A percentile compares a stretch with the other conserved stretches of the same genome.
Conservation (phyloP, 495 filamentous ascomycete species). For the Penicillium ucsense region DNA sequence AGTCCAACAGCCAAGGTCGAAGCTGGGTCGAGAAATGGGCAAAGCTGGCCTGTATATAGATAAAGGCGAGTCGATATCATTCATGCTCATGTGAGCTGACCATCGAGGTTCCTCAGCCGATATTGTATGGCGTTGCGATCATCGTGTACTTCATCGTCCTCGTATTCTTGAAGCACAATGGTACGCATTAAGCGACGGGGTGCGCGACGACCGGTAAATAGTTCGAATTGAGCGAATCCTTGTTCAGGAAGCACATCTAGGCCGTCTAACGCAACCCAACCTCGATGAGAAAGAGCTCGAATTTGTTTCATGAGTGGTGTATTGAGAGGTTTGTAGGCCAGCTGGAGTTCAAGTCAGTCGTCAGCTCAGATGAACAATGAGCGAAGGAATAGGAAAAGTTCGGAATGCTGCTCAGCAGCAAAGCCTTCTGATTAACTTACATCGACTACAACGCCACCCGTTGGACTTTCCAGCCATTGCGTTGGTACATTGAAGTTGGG, state of each 20-base stretch:
- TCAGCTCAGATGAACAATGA: too few species aligned
- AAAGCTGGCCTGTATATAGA: too few species aligned
- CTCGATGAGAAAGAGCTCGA: conserved; percentile 42
- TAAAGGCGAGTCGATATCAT: too few species aligned
- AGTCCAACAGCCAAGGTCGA: too few species aligned
- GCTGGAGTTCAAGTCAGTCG: conserved; percentile 20
- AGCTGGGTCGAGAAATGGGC: too few species aligned
- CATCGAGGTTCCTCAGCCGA: conserved; percentile 28
- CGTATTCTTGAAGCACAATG: conserved; percentile 31
- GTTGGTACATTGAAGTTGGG: conserved; percentile 61
- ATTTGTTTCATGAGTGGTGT: conserved; percentile 64
- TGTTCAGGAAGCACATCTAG: conserved; percentile 70
- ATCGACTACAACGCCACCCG: conserved; percentile 70
- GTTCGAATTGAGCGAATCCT: conserved; percentile 71
- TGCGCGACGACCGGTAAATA: conserved; percentile 68
- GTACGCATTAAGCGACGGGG: conserved; percentile 58
- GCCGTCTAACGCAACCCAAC: conserved; percentile 68
- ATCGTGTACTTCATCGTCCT: conserved; percentile 28
- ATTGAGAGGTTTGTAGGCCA: conserved; percentile 63
- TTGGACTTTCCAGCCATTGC: conserved; percentile 65
- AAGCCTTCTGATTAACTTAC: conserved; percentile 21
- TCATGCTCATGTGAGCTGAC: conserved; percentile 22
- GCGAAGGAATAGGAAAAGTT: too few species aligned
- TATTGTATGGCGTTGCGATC: conserved; percentile 23
- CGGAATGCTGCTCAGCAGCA: too few species aligned